A percentile compares a stretch with the other conserved stretches of the same genome.
Conservation (phyloP, 371 early-diverging fungal species). For the Syncephalastrum monosporum region DNA sequence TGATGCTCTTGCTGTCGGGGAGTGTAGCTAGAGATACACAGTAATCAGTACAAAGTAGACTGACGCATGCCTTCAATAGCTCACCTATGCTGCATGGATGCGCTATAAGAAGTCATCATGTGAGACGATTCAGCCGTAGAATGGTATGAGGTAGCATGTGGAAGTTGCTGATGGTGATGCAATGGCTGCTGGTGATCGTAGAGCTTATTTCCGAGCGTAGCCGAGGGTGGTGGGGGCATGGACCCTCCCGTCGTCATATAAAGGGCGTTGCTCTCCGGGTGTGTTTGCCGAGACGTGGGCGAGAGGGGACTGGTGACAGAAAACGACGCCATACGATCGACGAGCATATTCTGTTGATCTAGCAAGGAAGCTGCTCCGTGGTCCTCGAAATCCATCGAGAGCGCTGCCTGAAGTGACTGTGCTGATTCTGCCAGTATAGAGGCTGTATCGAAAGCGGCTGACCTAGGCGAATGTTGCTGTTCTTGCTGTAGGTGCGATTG, state of each 20-base stretch:
- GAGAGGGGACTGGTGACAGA: background rate
- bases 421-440: background rate
- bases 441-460: background rate
- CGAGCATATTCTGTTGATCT: background rate
- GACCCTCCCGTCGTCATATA: background rate
- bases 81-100: too few relatives aligned
- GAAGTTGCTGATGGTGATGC: too few relatives aligned
- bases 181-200: too few relatives aligned
- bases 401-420: slow-evolving; percentile 3
- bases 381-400: slow-evolving; percentile 1
- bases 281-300: slow-evolving; percentile 2
- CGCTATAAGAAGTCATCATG: too few relatives aligned
- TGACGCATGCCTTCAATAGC: too few relatives aligned
- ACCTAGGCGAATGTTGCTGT: background rate
- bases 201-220: too few relatives aligned
- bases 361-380: too few relatives aligned
- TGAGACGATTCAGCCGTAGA: too few relatives aligned
- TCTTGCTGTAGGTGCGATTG: slow-evolving; percentile 10
- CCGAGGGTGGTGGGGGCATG: slow-evolving; percentile 1
- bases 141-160: too few relatives aligned
- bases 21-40: too few relatives aligned
- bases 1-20: too few relatives aligned
- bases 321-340: slow-evolving; percentile 4
- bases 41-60: too few relatives aligned
- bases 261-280: background rate